Percentiles rank a stretch among this genome's conserved stretches.
phyloP scores from a whole-genome alignment of 2,329 filamentous ascomycete species.

The Trichoderma gracile region DNA sequence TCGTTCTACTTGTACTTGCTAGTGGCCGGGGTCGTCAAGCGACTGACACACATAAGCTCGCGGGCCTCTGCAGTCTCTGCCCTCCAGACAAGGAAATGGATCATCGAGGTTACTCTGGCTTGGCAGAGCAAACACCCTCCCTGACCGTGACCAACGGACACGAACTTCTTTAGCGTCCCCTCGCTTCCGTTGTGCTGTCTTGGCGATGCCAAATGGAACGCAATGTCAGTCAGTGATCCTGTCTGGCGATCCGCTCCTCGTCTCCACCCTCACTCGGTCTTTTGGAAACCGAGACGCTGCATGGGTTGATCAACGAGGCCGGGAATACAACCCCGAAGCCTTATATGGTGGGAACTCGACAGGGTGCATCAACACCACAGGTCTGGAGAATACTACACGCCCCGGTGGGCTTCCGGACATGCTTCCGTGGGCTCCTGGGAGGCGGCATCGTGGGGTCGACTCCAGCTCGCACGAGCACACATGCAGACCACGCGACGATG shows the following conservation, averaged over 20 bases:
- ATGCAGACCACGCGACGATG: not conserved
- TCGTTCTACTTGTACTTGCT: not conserved
- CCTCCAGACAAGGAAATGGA: conserved; percentile 3
- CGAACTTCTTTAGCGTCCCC: not conserved
- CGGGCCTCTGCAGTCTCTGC: not conserved
- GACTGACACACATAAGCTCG: not conserved
- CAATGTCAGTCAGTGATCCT: conserved; percentile 10
- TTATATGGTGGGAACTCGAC: not conserved
- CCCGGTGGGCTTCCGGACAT: conserved; percentile 2
- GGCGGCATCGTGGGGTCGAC: not conserved
- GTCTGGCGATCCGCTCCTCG: conserved; percentile 11
- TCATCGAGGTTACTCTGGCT: conserved; percentile 3
- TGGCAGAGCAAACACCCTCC: not conserved
- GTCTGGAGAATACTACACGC: not conserved
- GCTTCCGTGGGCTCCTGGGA: not conserved
- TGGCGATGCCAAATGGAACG: conserved; percentile 1
- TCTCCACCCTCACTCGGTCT: conserved; percentile 20
- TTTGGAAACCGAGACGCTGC: conserved; percentile 6
- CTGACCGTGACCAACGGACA: conserved; percentile 5
- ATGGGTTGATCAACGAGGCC: not conserved
- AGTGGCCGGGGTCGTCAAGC: not conserved
- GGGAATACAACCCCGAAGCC: conserved; percentile 10
- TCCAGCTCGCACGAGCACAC: not conserved
- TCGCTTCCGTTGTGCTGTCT: not conserved
- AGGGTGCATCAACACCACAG: not conserved